Conservation (phyloP, 2,329 filamentous ascomycete species). For the Sclerotinia glacialis region DNA sequence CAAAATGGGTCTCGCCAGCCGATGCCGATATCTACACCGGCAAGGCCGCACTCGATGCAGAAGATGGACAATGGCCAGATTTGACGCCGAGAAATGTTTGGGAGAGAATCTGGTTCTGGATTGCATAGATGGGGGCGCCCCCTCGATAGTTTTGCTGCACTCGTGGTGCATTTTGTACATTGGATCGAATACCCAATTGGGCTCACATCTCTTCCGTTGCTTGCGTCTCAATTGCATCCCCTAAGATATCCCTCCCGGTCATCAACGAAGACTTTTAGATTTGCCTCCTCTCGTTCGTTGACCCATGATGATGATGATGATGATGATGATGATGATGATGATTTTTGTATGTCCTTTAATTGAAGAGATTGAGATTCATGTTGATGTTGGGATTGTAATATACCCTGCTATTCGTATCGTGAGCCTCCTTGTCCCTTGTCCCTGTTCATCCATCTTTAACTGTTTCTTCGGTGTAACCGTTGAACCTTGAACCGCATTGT, state of each 20-base stretch:
- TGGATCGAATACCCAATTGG: constrained; percentile 1
- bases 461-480: too few species aligned
- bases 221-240: background rate
- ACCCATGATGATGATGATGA: too few species aligned
- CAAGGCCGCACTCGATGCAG: constrained; percentile 46
- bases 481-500: too few species aligned
- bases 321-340: too few species aligned
- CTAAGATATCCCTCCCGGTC: constrained; percentile 7
- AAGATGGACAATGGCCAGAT: constrained; percentile 44
- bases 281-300: background rate
- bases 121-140: constrained; percentile 42
- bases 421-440: background rate
- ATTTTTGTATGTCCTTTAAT: background rate
- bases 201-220: background rate
- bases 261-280: background rate
- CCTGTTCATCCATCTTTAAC: too few species aligned
- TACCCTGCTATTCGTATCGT: background rate
- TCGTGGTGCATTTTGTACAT: constrained; percentile 8
- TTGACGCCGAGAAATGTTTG: constrained; percentile 43
- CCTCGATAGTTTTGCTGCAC: too few species aligned
- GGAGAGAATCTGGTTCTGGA: constrained; percentile 48
- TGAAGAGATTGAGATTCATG: too few species aligned
- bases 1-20: constrained; percentile 43
- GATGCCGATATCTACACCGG: constrained; percentile 47
- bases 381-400: background rate